phyloP scores from a whole-genome alignment of 2,329 filamentous ascomycete genomes.

The Torrubiella hemipterigena region DNA sequence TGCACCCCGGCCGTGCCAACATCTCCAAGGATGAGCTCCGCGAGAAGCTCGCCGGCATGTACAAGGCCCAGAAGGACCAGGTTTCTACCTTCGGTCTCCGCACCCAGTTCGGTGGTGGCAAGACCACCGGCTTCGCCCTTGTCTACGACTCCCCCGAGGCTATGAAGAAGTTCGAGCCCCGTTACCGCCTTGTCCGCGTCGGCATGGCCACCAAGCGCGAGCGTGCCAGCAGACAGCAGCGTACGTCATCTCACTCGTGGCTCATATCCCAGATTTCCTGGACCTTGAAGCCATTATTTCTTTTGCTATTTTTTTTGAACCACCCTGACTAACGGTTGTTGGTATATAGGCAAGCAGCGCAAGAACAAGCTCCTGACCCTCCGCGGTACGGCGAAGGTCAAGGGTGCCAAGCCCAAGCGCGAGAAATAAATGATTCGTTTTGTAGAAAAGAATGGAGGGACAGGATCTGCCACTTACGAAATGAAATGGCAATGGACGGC shows the following conservation, averaged over 20 bases:
- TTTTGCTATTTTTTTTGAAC: background rate
- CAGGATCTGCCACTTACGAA: background rate
- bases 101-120: slow-evolving; percentile 98
- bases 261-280: background rate
- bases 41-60: slow-evolving; percentile 83
- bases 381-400: slow-evolving; percentile 95
- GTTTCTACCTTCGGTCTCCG: slow-evolving; percentile 97
- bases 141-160: slow-evolving; percentile 97
- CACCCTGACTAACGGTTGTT: slow-evolving; percentile 1
- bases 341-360: slow-evolving; percentile 81
- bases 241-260: slow-evolving; percentile 49
- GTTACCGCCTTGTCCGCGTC: slow-evolving; percentile 91
- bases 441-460: slow-evolving; percentile 5
- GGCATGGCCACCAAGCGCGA: slow-evolving; percentile 90
- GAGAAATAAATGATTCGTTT: slow-evolving; percentile 56
- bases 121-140: slow-evolving; percentile 97
- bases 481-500: background rate
- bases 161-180: slow-evolving; percentile 99
- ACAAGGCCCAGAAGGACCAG: slow-evolving; percentile 98
- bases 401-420: slow-evolving; percentile 92
- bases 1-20: slow-evolving; percentile 96
- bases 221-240: slow-evolving; percentile 96
- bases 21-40: slow-evolving; percentile 99
- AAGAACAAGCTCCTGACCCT: slow-evolving; percentile 99
- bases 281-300: too few species aligned